Evolutionary conservation across 257 asterid species (phyloP), one percentile per base, ranked within the genome.

Genomic region (Solanum pimpinellifolium): DNA sequence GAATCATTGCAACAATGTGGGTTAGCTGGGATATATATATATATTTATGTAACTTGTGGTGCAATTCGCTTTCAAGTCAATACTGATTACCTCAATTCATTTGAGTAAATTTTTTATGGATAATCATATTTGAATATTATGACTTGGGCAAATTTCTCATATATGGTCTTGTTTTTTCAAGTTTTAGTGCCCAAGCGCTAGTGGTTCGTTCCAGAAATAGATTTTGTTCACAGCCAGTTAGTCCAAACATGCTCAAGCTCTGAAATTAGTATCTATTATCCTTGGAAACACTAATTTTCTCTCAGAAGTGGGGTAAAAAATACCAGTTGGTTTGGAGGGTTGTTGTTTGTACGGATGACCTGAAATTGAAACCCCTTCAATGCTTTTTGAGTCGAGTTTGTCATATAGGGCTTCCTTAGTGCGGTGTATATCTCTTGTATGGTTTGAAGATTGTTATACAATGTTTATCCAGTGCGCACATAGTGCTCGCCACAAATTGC

Each of bases 341-440:
- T 0, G 5, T 33, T 33, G 5, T 33, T 33, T 33, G 35, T 33
- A 33, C 35, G 1, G n/a, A 1, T 11, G 20, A 7, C n/a, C 1
- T 1, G 11, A 11, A 11, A 18, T 56, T 10, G 39, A 47, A 14
- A 18, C 0, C n/a, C 1, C 10, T 6, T 18, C 8, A 56, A 56
- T 56, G n/a, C 0, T 10, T 56, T 56, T 0, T 56, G 1, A 56
- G 8, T 56, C 0, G 0, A 56, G 1, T 18, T 0, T 56, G 0
- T 56, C 7, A n/a, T 11, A 56, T 56, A 7, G 1, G 4, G 0
- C 4, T 56, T 56, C 2, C 4, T 18, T 56, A 18, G 0, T 56
- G 11, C 0, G 0, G 11, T 56, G 7, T 56, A 56, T 0, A 56
- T 18, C 65, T 18, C n/a, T 2, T 56, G 1, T 18, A 1, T 56